Evolutionary conservation across 306 rosid species (phyloP), one percentile per base, ranked within the genome.

Genomic region (Prunus dulcis): DNA sequence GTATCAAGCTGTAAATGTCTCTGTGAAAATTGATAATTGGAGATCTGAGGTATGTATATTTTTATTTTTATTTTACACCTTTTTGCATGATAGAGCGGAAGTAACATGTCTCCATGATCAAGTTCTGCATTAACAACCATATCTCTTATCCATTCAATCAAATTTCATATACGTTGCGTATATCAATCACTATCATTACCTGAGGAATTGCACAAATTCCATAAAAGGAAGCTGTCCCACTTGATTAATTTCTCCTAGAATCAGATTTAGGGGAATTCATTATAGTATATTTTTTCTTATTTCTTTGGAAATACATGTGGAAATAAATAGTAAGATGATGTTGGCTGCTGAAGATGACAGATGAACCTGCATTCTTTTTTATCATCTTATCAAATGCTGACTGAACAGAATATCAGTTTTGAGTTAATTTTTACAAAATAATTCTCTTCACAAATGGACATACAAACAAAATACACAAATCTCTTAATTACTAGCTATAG

Each of bases 1-100:
- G 81, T 85, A 72, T 79, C 98, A 85, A 72, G 85, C 87, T 71
- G 97, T 96, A 78, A 83, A 75, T 81, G 86, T 96, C 69, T 89
- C 90, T 69, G 76, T 83, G 80, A 91, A 88, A 76, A 46, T 70
- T 61, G 86, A 82, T 63, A 66, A 17, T 28, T 84, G 84, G 89
- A 67, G 65, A 56, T 72, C 71, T 53, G 87, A 91, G 99, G 97
- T 95, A 77, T 27, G 25, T 34, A 45, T 64, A 60, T 41, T 28
- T 28, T n/a, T 60, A 45, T 53, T 8, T 55, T 50, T 9, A 12
- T 56, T 63, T 47, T 2, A 18, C 13, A 52, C 45, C 12, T 25
- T 27, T 13, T 64, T 10, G 53, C 30, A 43, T 12, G 71, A 11
- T 43, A 67, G 53, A 43, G 53, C 30, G 43, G n/a, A 66, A 20